Evolutionary conservation across 169 alveolate genomes (phyloP).

Genomic region (Hammondia hammondi): DNA sequence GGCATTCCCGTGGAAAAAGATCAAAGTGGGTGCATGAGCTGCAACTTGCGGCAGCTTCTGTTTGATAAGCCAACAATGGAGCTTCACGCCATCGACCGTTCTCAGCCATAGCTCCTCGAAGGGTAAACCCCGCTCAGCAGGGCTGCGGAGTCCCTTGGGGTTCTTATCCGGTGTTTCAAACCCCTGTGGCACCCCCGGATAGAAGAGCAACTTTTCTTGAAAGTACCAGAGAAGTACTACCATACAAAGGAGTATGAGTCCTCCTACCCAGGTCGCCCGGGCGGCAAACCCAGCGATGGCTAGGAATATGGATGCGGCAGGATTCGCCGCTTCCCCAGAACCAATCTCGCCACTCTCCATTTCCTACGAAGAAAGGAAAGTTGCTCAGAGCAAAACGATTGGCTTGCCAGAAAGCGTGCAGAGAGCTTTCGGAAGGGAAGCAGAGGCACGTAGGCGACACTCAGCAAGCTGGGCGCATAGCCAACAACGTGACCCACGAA

Average conservation of each 20-base stretch:
- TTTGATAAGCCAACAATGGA: constrained; percentile 54
- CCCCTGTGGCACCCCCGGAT: constrained; percentile 59
- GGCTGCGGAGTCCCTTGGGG: constrained; percentile 49
- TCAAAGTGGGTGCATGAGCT: constrained; percentile 63
- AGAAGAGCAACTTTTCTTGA: constrained; percentile 65
- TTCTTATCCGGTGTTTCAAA: constrained; percentile 36
- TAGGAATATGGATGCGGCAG: background rate
- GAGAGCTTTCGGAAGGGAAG: background rate
- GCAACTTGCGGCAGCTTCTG: constrained; percentile 44
- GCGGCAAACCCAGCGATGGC: constrained; percentile 5
- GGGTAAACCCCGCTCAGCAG: constrained; percentile 59
- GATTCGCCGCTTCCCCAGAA: background rate
- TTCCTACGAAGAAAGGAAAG: background rate
- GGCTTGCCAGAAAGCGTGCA: background rate
- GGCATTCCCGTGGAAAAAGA: constrained; percentile 71
- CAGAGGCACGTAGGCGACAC: too few relatives aligned
- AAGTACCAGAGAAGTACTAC: constrained; percentile 58
- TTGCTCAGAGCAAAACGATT: too few relatives aligned
- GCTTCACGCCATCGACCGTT: constrained; percentile 63
- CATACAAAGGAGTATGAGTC: constrained; percentile 38
- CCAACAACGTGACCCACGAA: background rate
- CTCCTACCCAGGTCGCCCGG: constrained; percentile 69
- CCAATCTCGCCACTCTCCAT: background rate
- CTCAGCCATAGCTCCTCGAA: constrained; percentile 56
- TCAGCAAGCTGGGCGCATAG: background rate